Base-by-base conservation (phyloP, 2,329 filamentous ascomycete species). In the Hypoxylon sp. region DNA sequence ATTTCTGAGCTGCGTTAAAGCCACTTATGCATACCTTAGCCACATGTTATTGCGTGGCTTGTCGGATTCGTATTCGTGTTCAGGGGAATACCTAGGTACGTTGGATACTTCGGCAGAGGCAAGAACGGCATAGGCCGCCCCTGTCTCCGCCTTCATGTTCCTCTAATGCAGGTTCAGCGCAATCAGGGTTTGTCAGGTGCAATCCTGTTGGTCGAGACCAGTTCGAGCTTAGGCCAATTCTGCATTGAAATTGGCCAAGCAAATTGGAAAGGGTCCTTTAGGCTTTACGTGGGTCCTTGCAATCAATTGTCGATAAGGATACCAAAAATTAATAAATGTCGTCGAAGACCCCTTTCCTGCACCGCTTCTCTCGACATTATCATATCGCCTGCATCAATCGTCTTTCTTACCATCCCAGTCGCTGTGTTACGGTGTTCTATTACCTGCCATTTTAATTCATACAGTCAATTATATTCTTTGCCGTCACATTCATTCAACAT, bases 401-500 rank as follows among this genome's bases (percentile, higher is more conserved):
- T 32, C 25, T 13, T 11, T 52, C 13, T 23, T 41, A 52, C 45
- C 5, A 45, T 46, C 30, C 34, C 17, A 36, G 30, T 57, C 25
- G 21, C 28, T 50, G 25, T 46, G n/a, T 49, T n/a, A n/a, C 41
- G 13, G n/a, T 43, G 43, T 38, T 46, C 46, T 43, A 23, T 34
- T 34, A 14, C 36, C 28, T 32, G 17, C 17, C 46, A 5, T 43
- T 32, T 28, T 38, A 46, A 25, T 38, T 21, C 5, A 23, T 56
- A 23, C 28, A 21, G 14, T 45, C n/a, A 41, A 25, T 38, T 51
- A 19, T 21, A 43, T 28, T 43, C 49, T 30, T 55, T 51, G 21
- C 10, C 11, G 3, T 23, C 46, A 7, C 56, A 62, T 72, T 62
- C 68, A 69, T 73, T 81, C 79, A 82, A 79, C 77, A 84, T 85